phyloP scores from a whole-genome alignment of 495 filamentous ascomycete species.

The Daldinia caldariorum region DNA sequence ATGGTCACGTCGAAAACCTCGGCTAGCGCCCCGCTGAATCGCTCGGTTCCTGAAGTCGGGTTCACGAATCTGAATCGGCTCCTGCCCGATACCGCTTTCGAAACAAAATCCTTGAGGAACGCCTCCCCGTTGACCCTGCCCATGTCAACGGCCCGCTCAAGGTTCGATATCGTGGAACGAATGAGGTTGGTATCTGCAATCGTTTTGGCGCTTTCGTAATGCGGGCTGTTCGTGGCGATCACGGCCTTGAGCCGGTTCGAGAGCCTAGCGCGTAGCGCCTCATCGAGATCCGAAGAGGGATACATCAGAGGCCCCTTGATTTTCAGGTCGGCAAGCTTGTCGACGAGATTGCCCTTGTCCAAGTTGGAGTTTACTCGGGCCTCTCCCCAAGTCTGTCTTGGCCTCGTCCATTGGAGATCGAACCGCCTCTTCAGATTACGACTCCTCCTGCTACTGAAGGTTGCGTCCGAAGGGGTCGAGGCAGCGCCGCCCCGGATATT shows the following conservation, averaged over 20 bases:
- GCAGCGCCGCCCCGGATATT: slow-evolving; percentile 6
- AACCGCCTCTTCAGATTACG: neutral
- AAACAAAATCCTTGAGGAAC: neutral
- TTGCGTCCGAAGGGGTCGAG: neutral
- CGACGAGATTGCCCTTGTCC: neutral
- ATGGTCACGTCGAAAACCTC: slow-evolving; percentile 23
- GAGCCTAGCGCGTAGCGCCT: neutral
- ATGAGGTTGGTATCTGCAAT: too few relatives aligned
- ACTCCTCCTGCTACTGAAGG: neutral
- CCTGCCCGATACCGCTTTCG: neutral
- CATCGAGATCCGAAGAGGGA: slow-evolving; percentile 5
- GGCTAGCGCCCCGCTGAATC: slow-evolving; percentile 7
- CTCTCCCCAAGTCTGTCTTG: slow-evolving; percentile 3
- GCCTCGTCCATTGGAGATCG: neutral
- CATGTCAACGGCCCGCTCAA: neutral
- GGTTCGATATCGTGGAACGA: too few relatives aligned
- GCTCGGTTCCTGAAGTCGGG: neutral
- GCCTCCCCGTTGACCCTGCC: neutral
- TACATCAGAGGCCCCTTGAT: slow-evolving; percentile 26
- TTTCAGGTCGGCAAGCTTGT: neutral
- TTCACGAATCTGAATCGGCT: neutral
- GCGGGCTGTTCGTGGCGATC: neutral
- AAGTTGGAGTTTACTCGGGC: slow-evolving; percentile 2
- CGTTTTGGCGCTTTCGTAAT: neutral
- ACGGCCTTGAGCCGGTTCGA: neutral